Percentiles rank a stretch among this genome's conserved stretches.
phyloP scores from a whole-genome alignment of 1,284 basidiomycete species.

The Albatrellus sp. region DNA sequence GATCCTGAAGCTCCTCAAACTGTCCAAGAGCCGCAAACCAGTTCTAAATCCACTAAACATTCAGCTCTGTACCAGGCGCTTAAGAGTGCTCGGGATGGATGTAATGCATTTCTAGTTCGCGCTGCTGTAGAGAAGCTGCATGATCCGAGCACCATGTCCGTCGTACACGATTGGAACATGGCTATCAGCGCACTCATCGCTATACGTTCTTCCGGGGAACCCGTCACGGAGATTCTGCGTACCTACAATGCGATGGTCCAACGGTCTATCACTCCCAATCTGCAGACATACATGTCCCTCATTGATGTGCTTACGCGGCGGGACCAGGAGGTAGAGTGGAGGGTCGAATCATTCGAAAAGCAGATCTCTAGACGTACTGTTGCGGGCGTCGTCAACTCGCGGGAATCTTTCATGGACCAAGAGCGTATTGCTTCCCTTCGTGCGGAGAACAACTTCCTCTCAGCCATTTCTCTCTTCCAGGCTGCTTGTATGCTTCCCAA shows the following conservation, averaged over 20 bases:
- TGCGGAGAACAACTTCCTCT: slow-evolving; percentile 58
- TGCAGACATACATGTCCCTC: slow-evolving; percentile 56
- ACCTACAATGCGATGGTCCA: slow-evolving; percentile 70
- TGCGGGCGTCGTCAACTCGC: slow-evolving; percentile 14
- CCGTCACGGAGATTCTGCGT: slow-evolving; percentile 49
- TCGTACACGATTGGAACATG: slow-evolving; percentile 48
- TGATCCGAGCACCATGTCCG: slow-evolving; percentile 5
- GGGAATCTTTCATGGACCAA: slow-evolving; percentile 17
- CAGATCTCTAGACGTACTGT: slow-evolving; percentile 26
- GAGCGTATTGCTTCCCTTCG: slow-evolving; percentile 29
- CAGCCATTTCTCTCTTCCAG: slow-evolving; percentile 66
- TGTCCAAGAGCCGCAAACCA: slow-evolving; percentile 6
- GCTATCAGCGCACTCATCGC: slow-evolving; percentile 45
- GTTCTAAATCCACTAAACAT: background rate
- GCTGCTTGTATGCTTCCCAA: slow-evolving; percentile 31
- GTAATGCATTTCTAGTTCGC: slow-evolving; percentile 6
- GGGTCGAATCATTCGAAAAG: slow-evolving; percentile 31
- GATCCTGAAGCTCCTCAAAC: slow-evolving; percentile 14
- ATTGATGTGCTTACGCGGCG: slow-evolving; percentile 62
- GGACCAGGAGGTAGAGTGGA: slow-evolving; percentile 54
- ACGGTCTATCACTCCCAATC: slow-evolving; percentile 54
- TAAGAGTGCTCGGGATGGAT: background rate
- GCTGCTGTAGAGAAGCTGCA: slow-evolving; percentile 13
- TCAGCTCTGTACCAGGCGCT: background rate
- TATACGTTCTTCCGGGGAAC: slow-evolving; percentile 38